Evolutionary conservation across 1,284 basidiomycete species (phyloP), one percentile per base, ranked within the genome.

Genomic region (Pterulicium gracile): DNA sequence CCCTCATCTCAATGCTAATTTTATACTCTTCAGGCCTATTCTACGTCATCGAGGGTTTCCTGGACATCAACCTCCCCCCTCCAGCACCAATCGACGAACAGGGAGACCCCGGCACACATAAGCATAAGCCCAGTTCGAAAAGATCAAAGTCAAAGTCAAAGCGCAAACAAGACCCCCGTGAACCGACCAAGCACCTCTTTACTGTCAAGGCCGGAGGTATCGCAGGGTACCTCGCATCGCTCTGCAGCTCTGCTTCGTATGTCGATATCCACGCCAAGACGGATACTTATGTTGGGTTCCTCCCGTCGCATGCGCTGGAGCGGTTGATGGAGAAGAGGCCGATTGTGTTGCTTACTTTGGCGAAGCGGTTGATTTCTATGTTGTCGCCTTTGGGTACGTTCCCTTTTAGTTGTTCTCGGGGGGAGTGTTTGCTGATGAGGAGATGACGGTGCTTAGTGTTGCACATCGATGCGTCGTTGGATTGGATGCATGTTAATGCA

Each of bases 181-280:
- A 47, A 55, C 35, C 22, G 55, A 52, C 15, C 58, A 61, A 27
- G 51, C 74, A 85, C 17, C 70, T 98, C 22, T 98, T 95, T 63
- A 95, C 88, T 1, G 88, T 97, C 19, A 96, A 95, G 56, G 86
- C 92, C n/a, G 95, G 95, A 47, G 95, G 96, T 0, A 95, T 99
- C 47, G 95, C 95, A 2, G 96, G 96, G 3, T 98, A 98, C 62
- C 73, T 99, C n/a, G 89, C 93, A 13, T 94, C 93, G 1, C 72
- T 98, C 3, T 90, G 90, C 51, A 87, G 85, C 49, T 90, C 88
- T 27, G 83, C 93, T 14, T 95, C 91, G 3, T 98, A 97, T 61
- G 93, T 98, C 40, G 92, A 95, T 61, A 96, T 98, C 55, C 84
- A 77, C 40, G 93, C 96, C 4, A 98, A 97, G 69, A 98, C 93